Conservation (phyloP, 2,329 filamentous ascomycete species). For the Fusarium irregulare region DNA sequence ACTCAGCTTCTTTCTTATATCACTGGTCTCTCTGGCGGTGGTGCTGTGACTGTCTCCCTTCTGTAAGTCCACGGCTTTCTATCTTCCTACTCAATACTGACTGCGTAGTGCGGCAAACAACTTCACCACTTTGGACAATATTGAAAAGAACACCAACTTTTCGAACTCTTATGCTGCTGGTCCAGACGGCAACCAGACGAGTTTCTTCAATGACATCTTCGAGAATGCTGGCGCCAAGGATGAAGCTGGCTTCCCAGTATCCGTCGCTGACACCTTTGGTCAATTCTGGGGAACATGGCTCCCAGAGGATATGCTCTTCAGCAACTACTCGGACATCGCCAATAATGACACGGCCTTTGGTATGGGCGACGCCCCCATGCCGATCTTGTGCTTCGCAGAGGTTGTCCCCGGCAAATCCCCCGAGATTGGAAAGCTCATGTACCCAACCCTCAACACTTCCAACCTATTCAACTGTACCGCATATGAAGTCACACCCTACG, state of each 20-base stretch:
- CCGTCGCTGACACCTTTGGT: slow-evolving; percentile 44
- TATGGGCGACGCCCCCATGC: slow-evolving; percentile 44
- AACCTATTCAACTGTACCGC: slow-evolving; percentile 47
- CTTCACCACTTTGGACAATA: slow-evolving; percentile 34
- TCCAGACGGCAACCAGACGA: slow-evolving; percentile 20
- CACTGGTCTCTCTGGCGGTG: slow-evolving; percentile 45
- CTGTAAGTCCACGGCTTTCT: slow-evolving; percentile 17
- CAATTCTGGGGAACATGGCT: slow-evolving; percentile 46
- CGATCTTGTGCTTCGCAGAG: slow-evolving; percentile 44
- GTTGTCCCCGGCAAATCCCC: slow-evolving; percentile 47
- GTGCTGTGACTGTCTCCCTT: slow-evolving; percentile 41
- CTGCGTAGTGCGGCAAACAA: slow-evolving; percentile 41
- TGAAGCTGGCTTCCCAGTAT: slow-evolving; percentile 42
- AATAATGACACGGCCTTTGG: slow-evolving; percentile 23
- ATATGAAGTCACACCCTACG: slow-evolving; percentile 50
- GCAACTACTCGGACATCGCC: slow-evolving; percentile 44
- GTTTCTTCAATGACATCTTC: slow-evolving; percentile 35
- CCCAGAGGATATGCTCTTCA: slow-evolving; percentile 21
- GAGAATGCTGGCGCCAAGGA: slow-evolving; percentile 40
- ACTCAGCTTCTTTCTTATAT: slow-evolving; percentile 44
- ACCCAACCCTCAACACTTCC: slow-evolving; percentile 43
- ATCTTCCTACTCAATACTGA: fast-evolving
- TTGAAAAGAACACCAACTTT: slow-evolving; percentile 42
- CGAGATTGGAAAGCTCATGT: slow-evolving; percentile 45
- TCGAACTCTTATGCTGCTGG: slow-evolving; percentile 35